phyloP scores from a whole-genome alignment of 805 yeast species.

The Myxozyma kluyveri region DNA sequence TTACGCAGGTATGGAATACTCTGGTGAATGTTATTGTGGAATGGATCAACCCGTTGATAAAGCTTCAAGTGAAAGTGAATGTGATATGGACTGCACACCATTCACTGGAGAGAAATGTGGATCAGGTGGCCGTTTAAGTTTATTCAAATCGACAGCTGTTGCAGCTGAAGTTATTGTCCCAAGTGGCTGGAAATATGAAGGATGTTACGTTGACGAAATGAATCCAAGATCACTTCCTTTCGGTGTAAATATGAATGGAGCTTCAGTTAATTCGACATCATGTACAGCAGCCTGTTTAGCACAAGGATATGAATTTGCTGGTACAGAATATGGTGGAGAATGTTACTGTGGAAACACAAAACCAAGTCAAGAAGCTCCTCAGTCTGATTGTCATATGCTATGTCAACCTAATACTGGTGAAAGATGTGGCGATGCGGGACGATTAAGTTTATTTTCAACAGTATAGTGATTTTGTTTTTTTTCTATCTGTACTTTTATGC shows the following conservation, averaged over 20 bases:
- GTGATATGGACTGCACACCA: neutral
- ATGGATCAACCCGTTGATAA: neutral
- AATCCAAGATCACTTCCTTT: neutral
- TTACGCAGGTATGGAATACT: neutral
- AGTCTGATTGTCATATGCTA: neutral
- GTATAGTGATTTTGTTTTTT: neutral
- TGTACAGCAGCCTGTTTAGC: neutral
- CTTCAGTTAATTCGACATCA: neutral
- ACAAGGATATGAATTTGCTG: neutral
- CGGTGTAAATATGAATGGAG: neutral
- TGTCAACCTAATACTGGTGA: neutral
- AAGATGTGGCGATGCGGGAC: neutral
- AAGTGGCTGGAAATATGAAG: neutral
- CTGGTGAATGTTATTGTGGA: neutral
- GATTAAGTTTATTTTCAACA: neutral
- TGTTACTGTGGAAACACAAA: slow-evolving; percentile 2
- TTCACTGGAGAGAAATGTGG: neutral
- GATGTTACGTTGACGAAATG: neutral
- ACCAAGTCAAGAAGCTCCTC: neutral
- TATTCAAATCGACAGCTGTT: neutral
- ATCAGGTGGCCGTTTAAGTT: neutral
- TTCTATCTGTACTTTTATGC: no score
- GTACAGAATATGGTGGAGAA: slow-evolving; percentile 6
- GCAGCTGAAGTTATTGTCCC: neutral
- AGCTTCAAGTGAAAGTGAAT: neutral